Evolutionary conservation across 257 asterid genomes (phyloP).

Genomic region (Ajuga chamaepitys): DNA sequence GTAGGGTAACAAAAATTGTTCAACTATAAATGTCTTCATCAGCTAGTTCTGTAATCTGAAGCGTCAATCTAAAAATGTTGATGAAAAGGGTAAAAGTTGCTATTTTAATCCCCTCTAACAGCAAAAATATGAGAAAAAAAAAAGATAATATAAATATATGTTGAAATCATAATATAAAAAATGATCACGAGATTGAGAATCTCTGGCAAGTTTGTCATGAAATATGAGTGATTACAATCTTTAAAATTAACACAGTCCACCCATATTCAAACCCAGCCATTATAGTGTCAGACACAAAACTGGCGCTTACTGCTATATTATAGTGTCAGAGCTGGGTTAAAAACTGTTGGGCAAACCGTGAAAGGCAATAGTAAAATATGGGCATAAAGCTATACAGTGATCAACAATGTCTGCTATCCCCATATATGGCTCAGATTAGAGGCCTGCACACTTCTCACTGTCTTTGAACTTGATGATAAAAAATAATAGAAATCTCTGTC

Average conservation of each 20-base stretch:
- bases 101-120: neutral
- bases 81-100: too few species aligned
- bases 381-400: neutral
- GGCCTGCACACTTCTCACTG: slow-evolving; percentile 26
- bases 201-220: slow-evolving; percentile 19
- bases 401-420: slow-evolving; percentile 9
- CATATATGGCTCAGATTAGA: slow-evolving; percentile 22
- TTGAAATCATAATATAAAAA: neutral
- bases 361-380: slow-evolving; percentile 15
- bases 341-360: neutral
- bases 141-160: neutral
- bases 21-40: too few species aligned
- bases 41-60: too few species aligned
- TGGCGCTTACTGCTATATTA: slow-evolving; percentile 7
- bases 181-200: slow-evolving; percentile 24
- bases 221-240: slow-evolving; percentile 6
- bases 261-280: slow-evolving; percentile 25
- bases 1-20: too few species aligned
- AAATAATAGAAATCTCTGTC: slow-evolving; percentile 17
- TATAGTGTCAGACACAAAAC: slow-evolving; percentile 8
- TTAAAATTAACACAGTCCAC: neutral
- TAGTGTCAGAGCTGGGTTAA: slow-evolving; percentile 17
- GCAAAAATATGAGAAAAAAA: neutral
- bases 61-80: too few species aligned
- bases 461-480: slow-evolving; percentile 29